These are phyloP conservation scores for Holtermannia corniformis DNA, from an alignment of 768 basidiomycete genomes.

Conservation along the genomic window DNA sequence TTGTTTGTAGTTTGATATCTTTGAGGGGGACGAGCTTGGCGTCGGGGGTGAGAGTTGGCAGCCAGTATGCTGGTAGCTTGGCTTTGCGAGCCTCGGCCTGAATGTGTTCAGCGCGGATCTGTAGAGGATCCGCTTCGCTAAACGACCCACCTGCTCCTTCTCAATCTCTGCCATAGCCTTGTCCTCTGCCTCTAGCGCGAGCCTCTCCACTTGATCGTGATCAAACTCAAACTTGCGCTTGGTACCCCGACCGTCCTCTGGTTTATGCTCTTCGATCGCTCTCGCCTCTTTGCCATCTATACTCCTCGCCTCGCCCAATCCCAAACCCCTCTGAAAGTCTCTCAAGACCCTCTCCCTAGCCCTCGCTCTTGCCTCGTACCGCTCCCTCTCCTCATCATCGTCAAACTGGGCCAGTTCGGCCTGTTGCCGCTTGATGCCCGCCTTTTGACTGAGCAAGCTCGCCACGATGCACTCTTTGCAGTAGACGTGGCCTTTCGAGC, in stretches of 20 bases:
- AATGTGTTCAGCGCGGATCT: background rate
- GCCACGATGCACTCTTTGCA: conserved; percentile 91
- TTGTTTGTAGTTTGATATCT: conserved; percentile 77
- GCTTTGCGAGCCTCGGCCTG: conserved; percentile 66
- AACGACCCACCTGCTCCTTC: conserved; percentile 48
- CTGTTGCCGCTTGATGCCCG: conserved; percentile 86
- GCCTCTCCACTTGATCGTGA: conserved; percentile 56
- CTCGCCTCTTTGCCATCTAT: background rate
- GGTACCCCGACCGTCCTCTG: conserved; percentile 45
- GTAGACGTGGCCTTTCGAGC: conserved; percentile 78
- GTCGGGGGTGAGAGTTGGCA: conserved; percentile 83
- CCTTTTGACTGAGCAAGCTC: conserved; percentile 65
- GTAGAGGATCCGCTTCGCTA: conserved; percentile 35
- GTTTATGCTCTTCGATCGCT: conserved; percentile 28
- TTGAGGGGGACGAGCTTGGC: conserved; percentile 56
- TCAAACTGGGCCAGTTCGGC: conserved; percentile 62
- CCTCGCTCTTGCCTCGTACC: conserved; percentile 54
- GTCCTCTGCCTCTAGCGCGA: conserved; percentile 73
- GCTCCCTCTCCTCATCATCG: conserved; percentile 72
- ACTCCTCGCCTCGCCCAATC: conserved; percentile 48
- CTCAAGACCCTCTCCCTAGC: conserved; percentile 79
- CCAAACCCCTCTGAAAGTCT: conserved; percentile 79
- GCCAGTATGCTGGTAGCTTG: conserved; percentile 95
- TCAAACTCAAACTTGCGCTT: conserved; percentile 87
- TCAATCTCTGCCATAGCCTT: conserved; percentile 77